These are phyloP conservation scores for Fonsecaea multimorphosa DNA, from an alignment of 2,329 filamentous ascomycete genomes.

Conservation along the genomic window DNA sequence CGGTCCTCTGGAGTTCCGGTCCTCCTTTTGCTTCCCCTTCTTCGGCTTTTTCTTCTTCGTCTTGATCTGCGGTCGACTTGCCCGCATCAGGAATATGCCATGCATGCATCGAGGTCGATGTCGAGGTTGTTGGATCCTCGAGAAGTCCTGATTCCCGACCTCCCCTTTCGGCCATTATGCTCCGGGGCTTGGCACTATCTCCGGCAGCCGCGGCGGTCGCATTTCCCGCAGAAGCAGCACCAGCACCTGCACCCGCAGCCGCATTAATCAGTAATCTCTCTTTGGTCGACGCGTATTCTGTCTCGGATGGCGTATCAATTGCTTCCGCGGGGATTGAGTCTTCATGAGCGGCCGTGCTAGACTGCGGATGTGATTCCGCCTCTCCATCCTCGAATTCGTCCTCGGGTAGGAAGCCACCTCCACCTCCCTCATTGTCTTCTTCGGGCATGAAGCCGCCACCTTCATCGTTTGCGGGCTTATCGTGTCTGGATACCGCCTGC, in stretches of 20 bases:
- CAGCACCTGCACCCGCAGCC: neutral
- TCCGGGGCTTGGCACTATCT: slow-evolving; percentile 6
- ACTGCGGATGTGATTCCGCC: slow-evolving; percentile 29
- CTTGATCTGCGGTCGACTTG: neutral
- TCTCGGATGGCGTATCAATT: neutral
- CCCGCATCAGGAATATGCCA: neutral
- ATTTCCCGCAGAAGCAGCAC: slow-evolving; percentile 10
- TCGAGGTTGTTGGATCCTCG: neutral
- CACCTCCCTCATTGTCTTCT: slow-evolving; percentile 34
- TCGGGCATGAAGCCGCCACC: slow-evolving; percentile 53
- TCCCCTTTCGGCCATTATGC: neutral
- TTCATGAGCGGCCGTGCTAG: slow-evolving; percentile 2
- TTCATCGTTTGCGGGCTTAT: slow-evolving; percentile 34
- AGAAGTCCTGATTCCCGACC: neutral
- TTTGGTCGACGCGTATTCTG: neutral
- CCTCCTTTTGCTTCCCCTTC: neutral
- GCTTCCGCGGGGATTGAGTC: neutral
- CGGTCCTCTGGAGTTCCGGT: neutral
- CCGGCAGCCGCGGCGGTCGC: neutral
- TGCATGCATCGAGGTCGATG: neutral
- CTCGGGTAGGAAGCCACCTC: slow-evolving; percentile 38
- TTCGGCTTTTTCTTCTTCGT: neutral
- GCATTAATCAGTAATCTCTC: neutral
- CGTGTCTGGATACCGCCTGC: neutral
- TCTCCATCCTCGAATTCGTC: slow-evolving; percentile 25